These are phyloP conservation scores for Myxozyma mucilagina DNA, from an alignment of 805 yeast species.

Conservation along the genomic window DNA sequence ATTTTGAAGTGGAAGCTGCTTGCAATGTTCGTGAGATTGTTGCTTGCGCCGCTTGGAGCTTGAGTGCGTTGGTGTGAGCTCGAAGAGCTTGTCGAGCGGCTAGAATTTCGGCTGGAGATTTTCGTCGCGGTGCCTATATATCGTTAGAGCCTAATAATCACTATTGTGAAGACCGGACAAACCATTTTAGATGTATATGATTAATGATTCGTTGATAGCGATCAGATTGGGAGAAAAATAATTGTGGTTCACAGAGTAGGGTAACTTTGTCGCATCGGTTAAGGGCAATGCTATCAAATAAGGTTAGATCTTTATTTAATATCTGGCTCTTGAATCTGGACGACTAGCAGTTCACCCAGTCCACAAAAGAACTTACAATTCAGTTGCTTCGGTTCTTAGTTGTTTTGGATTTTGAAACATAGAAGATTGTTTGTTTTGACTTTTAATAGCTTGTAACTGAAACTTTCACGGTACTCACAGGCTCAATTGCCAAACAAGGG, in stretches of 20 bases:
- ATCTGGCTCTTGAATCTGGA: too few relatives aligned
- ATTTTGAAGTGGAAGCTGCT: constrained; percentile 1
- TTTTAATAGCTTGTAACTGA: neutral
- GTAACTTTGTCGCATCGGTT: constrained; percentile 1
- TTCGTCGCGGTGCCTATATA: constrained; percentile 24
- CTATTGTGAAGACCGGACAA: neutral
- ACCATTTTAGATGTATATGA: neutral
- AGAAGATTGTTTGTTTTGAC: neutral
- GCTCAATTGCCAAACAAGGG: neutral
- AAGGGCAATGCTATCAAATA: neutral
- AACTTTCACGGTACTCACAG: neutral
- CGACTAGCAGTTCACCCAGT: too few relatives aligned
- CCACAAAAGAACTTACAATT: too few relatives aligned
- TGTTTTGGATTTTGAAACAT: neutral
- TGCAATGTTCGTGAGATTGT: constrained; percentile 10
- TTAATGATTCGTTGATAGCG: neutral
- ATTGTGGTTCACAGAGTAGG: neutral
- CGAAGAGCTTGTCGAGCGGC: constrained; percentile 29
- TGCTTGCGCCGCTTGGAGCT: constrained; percentile 23
- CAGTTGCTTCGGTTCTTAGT: neutral
- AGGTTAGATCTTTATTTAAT: constrained; percentile 1
- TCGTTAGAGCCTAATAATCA: neutral
- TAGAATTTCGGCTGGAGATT: constrained; percentile 19
- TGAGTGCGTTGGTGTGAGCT: constrained; percentile 24
- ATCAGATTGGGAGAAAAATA: neutral